Base-by-base conservation (phyloP, 257 asterid species). In the Lycium barbarum region DNA sequence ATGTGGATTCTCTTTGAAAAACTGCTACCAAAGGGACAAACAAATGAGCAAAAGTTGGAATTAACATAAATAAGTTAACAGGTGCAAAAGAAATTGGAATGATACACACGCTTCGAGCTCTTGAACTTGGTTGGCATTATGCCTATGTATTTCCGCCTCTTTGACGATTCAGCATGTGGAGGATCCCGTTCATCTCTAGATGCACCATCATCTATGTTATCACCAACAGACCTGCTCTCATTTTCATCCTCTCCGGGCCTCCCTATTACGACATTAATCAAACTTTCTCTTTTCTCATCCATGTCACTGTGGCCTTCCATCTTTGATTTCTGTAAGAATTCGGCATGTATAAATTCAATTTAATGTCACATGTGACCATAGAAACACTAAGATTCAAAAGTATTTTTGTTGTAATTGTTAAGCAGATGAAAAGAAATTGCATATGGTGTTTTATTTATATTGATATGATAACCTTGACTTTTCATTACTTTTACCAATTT, bases 1-100 rank as follows among this genome's bases (percentile, higher is more conserved):
- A 79, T 94, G 97, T 0, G 97, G 97, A 38, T 93, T 95, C 86
- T 91, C 95, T 90, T 94, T 94, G 90, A 95, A 95, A 67, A 90
- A 87, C 97, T 95, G 82, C 7, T 79, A 63, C 59, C 49, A 2
- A 13, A 49, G 53, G 35, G 6, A 55, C 66, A 59, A 17, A 58
- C 65, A 6, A 58, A 58, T 58, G 65, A 8, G 18, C 6, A 61
- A 62, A n/a, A 2, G 33, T 51, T 4, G 33, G 66, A 20, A 66
- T 54, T 85, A 10, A 14, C 26, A 70, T 57, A 33, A 40, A 17
- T 11, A 8, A 72, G 26, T n/a, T 17, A 47, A 54, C 43, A 4
- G 5, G 49, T 36, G 9, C 47, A 36, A 61, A 18, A 7, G 10
- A 59, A 59, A 59, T 17, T 59, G 26, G 33, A 59, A 59, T 7